Base-by-base conservation (phyloP, 2,329 filamentous ascomycete species). In the Sporothrix euskadiensis region DNA sequence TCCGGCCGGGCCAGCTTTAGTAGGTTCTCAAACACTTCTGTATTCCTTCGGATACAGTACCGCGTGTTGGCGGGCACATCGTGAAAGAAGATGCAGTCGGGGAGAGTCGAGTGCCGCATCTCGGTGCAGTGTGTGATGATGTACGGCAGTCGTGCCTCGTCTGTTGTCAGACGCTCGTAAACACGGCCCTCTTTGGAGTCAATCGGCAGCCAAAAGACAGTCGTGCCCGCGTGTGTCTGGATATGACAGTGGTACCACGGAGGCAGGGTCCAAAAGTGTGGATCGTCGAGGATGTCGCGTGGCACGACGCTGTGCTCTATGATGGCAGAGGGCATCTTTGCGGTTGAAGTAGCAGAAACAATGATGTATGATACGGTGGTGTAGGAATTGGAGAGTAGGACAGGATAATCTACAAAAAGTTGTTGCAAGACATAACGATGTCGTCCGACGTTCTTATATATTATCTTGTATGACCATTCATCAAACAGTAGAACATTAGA, bases 231-330 rank as follows among this genome's bases (percentile, higher is more conserved):
- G n/a, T 26, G 41, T n/a, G 63, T 66, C 39, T 49, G 63, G 63
- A 66, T 66, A 39, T 66, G 39, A 14, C 63, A 66, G 63, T 66
- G 63, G 63, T 49, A 66, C 63, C 63, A 66, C n/a, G 63, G 63
- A 10, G 68, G 68, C 9, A 69, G 68, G 1, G 68, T 69, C 52
- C 47, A 70, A 35, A 41, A 56, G 41, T 71, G 54, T 12, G 69
- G 56, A 5, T 44, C 35, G 39, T 71, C 39, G 7, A 56, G 56
- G 4, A 54, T 52, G 12, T 71, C 47, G 22, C 22, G 41, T 7
- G 54, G 41, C 39, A 44, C 59, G 39, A 44, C 10, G n/a, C 59
- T 65, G 59, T 65, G 59, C 35, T 39, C 39, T 3, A 22, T 7
- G 9, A 9, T 44, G 19, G 35, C 39, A n/a, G 59, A 65, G 10